A percentile compares a stretch with the other conserved stretches of the same genome.
phyloP scores from a whole-genome alignment of 306 rosid genomes.

The Fragaria iinumae region DNA sequence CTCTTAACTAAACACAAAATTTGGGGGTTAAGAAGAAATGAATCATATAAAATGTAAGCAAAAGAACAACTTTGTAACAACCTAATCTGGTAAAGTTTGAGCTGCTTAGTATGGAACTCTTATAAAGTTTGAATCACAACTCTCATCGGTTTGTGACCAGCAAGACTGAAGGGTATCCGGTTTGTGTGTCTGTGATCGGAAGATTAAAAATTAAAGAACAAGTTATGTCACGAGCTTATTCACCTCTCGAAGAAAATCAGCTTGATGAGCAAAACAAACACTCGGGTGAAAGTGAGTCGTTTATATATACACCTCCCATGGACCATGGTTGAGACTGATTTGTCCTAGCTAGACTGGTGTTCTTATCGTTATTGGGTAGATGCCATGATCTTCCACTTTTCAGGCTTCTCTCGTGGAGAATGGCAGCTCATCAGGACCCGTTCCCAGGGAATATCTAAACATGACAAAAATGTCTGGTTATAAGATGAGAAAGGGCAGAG shows the following conservation, averaged over 20 bases:
- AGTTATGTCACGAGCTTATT: not conserved
- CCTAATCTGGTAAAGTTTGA: no score
- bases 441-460: not conserved
- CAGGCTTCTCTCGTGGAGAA: not conserved
- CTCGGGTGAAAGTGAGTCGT: not conserved
- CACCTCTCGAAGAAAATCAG: not conserved
- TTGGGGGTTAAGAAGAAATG: no score
- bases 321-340: not conserved
- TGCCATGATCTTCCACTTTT: conserved; percentile 2
- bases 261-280: not conserved
- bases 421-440: not conserved
- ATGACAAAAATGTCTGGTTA: conserved; percentile 4
- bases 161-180: no score
- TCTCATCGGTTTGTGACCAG: no score
- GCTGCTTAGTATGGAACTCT: no score
- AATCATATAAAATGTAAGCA: no score
- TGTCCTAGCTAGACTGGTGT: conserved; percentile 1
- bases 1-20: not conserved
- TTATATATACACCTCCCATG: not conserved
- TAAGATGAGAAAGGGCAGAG: not conserved
- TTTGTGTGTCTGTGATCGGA: no score
- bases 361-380: conserved; percentile 1
- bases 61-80: no score
- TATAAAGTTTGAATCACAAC: no score
- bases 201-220: no score